Base-by-base conservation (phyloP, 2,329 filamentous ascomycete genomes). In the Ceratocystis ficicola region DNA sequence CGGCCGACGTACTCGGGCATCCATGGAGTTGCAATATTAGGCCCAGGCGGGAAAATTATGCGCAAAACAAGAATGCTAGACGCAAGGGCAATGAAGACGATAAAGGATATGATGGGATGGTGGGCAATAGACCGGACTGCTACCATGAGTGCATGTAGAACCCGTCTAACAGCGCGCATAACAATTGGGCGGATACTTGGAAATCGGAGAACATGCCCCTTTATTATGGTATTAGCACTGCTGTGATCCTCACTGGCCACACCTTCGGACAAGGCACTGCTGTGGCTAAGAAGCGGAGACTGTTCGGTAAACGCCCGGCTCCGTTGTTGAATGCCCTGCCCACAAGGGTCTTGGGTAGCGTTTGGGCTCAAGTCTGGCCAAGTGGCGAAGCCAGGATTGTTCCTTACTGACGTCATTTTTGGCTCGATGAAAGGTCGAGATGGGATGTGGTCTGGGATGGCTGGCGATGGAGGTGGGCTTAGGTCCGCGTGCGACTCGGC, bases 1-100 rank as follows among this genome's bases (percentile, higher is more conserved):
- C 76, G 25, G 75, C 77, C 28, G 73, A 46, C 48, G 46, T 66
- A 68, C 10, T 83, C 81, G 0, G 81, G 81, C 4, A 73, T 72
- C 81, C 82, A 84, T 5, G 76, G 78, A 57, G 74, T 73, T 17
- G 61, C 8, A 7, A 68, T 66, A 30, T 57, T 32, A 30, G 64
- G 61, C 6, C 50, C 44, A 0, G 64, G 67, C 20, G 64, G 64
- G 48, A 68, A 68, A 22, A 68, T 46, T 46, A 68, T 64, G 44
- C 63, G 60, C 36, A 68, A 25, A 7, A 62, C 64, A 44, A 66
- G 60, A 6, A 62, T 20, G 20, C 28, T 48, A 32, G 63, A 66
- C 10, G 48, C 20, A 6, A 66, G 28, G 5, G 52, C 64, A 32
- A 61, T 12, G 17, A 64, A 57, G 5, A 68, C 32, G 8, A 68